Conservation (phyloP, 1,284 basidiomycete species). For the Cryptococcus maquisensis region DNA sequence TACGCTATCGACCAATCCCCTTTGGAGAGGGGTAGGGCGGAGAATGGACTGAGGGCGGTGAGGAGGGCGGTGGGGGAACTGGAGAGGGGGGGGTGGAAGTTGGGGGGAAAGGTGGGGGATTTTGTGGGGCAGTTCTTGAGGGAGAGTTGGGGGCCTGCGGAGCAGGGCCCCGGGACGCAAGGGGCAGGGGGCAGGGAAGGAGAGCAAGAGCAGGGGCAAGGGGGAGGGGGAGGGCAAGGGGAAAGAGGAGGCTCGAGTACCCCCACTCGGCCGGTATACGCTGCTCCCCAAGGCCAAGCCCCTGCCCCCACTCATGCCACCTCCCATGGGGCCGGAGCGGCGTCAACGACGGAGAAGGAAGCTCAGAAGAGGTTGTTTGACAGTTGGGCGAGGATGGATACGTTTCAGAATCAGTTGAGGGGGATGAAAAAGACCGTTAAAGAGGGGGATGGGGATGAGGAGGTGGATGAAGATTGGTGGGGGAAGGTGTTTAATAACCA, state of each 20-base stretch:
- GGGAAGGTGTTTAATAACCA: conserved; percentile 18
- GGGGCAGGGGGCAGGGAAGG: too few species aligned
- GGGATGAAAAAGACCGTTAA: conserved; percentile 8
- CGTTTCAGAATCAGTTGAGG: conserved; percentile 9
- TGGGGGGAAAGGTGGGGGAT: conserved; percentile 44
- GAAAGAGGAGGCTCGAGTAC: too few species aligned
- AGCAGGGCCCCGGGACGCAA: background rate
- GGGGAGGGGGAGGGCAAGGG: too few species aligned
- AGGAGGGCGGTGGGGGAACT: conserved; percentile 58
- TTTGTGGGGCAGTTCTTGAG: conserved; percentile 26
- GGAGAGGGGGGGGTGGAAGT: conserved; percentile 55
- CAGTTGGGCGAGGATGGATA: conserved; percentile 5
- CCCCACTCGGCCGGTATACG: too few species aligned
- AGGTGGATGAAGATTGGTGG: conserved; percentile 20
- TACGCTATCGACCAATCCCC: conserved; percentile 66
- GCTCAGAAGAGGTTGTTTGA: conserved; percentile 7
- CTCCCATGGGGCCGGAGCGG: too few species aligned
- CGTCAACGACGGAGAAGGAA: background rate
- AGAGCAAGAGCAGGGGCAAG: too few species aligned
- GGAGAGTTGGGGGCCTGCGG: conserved; percentile 12
- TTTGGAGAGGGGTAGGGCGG: conserved; percentile 58
- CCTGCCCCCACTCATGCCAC: too few species aligned
- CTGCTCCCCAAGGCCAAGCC: too few species aligned
- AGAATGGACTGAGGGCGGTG: conserved; percentile 67
- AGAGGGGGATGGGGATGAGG: background rate